Conservation (phyloP, 768 basidiomycete species). For the Rhodotorula graminis region DNA sequence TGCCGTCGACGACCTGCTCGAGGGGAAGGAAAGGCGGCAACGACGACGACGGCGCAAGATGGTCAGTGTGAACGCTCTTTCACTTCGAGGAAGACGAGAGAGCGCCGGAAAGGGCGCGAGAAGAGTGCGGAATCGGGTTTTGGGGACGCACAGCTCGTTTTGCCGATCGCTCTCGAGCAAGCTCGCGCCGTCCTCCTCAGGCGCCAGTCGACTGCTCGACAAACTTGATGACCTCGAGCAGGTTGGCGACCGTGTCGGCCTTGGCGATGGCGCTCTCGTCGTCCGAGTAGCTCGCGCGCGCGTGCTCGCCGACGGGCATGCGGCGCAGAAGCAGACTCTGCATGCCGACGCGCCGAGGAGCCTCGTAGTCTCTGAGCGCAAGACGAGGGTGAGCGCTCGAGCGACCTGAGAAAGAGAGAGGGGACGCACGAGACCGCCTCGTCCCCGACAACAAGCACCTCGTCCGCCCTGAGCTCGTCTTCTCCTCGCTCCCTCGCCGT, state of each 20-base stretch:
- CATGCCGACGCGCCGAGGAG: slow-evolving; percentile 7
- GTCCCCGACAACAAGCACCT: slow-evolving; percentile 30
- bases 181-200: background rate
- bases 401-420: too few species aligned
- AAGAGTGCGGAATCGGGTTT: too few species aligned
- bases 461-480: background rate
- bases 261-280: background rate
- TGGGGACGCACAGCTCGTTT: too few species aligned
- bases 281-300: slow-evolving; percentile 14
- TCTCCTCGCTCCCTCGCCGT: background rate
- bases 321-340: slow-evolving; percentile 13
- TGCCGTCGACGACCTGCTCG: slow-evolving; percentile 82
- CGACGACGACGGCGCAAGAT: too few species aligned
- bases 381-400: too few species aligned
- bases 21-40: too few species aligned
- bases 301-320: background rate
- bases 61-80: too few species aligned
- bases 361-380: slow-evolving; percentile 20
- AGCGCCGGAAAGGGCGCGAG: too few species aligned
- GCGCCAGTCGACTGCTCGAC: background rate
- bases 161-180: too few species aligned
- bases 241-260: background rate
- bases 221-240: slow-evolving; percentile 8
- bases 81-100: too few species aligned
- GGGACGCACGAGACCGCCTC: slow-evolving; percentile 22